Evolutionary conservation across 495 filamentous ascomycete species (phyloP), one percentile per base, ranked within the genome.

Genomic region (Tuber aestivum): DNA sequence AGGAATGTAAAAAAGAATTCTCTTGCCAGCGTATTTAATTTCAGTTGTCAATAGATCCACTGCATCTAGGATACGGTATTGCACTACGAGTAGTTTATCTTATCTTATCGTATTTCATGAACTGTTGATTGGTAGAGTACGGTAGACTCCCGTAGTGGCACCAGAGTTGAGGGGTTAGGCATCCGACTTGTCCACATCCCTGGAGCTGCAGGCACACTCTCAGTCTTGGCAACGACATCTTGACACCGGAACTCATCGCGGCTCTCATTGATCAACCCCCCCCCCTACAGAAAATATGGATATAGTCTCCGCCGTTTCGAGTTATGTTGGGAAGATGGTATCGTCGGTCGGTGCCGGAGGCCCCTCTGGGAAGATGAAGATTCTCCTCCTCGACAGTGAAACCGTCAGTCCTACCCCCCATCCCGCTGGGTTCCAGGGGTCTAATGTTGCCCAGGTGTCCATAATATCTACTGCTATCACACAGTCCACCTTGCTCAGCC

Each of bases 281-380:
- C 35, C 27, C n/a, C 10, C 70, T n/a, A 18, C 41, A 76, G 69
- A 37, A 35, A 35, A 65, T 69, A 99, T 99, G 96, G 96, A 99
- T 84, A 89, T 97, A 82, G 92, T 96, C 75, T 90, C 93, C 81
- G 92, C 94, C 73, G 92, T 97, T 83, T 92, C 94, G 78, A 92
- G 94, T 85, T 99, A 98, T 88, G 91, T 99, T 87, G 91, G 93
- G 83, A 97, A 95, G 90, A 97, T 99, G 92, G 90, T 97, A 84
- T 91, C 93, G 69, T 73, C 81, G 16, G 77, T 79, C 18, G 82
- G 82, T 16, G 78, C 82, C 37, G 90, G 90, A 78, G 95, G 95
- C 83, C 88, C 92, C 65, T 92, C 93, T 20, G 89, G 93, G 48
- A 98, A 98, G 88, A 99, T 99, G 95, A 99, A 99, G 90, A 95